Base-by-base conservation (phyloP, 2,329 filamentous ascomycete species). In the Fusarium equiseti region DNA sequence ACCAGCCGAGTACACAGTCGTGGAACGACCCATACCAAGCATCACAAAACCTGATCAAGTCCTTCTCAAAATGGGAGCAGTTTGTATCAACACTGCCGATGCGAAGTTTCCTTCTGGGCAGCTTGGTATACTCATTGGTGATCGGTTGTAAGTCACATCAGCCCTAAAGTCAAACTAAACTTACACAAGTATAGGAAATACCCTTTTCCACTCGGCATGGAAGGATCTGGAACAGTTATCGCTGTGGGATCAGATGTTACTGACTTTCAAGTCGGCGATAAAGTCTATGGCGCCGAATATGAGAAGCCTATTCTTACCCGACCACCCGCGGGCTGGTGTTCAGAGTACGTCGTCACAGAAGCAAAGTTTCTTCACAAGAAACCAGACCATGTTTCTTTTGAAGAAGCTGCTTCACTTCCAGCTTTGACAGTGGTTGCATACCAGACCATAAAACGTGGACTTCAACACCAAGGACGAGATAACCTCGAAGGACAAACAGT, bases 401-500 rank as follows among this genome's bases (percentile, higher is more conserved):
- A 80, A 45, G 80, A 82, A 15, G 77, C 79, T 0, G 80, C 83
- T 2, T 74, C 81, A 0, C 71, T 82, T 2, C 73, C 81, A 5
- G 77, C 80, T 13, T 75, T 79, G 6, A 77, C 78, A 2, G 72
- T 83, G n/a, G 85, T 84, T 4, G 81, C 83, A 0, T 75, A 82
- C 24, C 85, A 88, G 71, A 73, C 76, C 26, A 77, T 87, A 43
- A 77, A 76, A 38, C 78, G 76, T 4, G 85, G 81, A 1, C 65
- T 85, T 32, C 73, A 75, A 35, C 71, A 82, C 10, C 71, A 80
- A 44, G 79, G 79, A n/a, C 54, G 59, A n/a, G 77, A 77, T 40
- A 78, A 72, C 20, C 80, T 88, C 1, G 75, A 81, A 22, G 85
- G 84, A 11, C 86, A 84, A 76, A 87, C 84, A 3, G 84, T 86